Percentiles rank a stretch among this genome's conserved stretches.
These are phyloP conservation scores for Prunus salicina DNA, from an alignment of 306 rosid species.

Conservation along the genomic window DNA sequence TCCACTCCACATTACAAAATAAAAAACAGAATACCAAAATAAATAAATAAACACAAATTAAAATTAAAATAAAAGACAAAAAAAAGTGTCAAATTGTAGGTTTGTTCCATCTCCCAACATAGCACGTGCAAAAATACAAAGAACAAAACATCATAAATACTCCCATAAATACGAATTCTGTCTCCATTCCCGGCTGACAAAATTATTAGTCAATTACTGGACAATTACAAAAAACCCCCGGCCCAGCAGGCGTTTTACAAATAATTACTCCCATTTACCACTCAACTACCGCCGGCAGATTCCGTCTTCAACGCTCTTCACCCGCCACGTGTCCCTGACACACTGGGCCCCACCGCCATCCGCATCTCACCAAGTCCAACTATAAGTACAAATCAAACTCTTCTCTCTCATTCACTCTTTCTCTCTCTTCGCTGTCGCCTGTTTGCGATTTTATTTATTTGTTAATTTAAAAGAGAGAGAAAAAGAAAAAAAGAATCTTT, in stretches of 20 bases:
- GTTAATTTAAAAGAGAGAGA: not conserved
- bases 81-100: not conserved
- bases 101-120: not conserved
- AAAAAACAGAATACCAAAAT: not conserved
- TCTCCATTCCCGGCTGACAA: not conserved
- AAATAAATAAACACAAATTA: not conserved
- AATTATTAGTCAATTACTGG: not conserved
- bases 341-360: slow-evolving; percentile 19
- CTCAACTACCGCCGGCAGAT: slow-evolving; percentile 5
- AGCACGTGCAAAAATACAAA: not conserved
- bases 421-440: slow-evolving; percentile 33
- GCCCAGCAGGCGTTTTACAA: not conserved
- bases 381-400: not conserved
- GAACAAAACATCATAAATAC: not conserved
- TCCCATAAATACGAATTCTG: not conserved
- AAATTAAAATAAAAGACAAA: not conserved
- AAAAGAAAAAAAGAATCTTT: not conserved
- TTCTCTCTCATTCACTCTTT: not conserved
- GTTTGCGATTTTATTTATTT: slow-evolving; percentile 9
- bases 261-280: not conserved
- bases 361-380: not conserved
- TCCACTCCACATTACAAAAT: not conserved
- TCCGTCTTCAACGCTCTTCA: slow-evolving; percentile 7
- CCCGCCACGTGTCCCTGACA: slow-evolving; percentile 12
- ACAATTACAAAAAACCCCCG: too few relatives aligned